Base-by-base conservation (phyloP, 805 yeast species). In the Huiozyma naganishii region DNA sequence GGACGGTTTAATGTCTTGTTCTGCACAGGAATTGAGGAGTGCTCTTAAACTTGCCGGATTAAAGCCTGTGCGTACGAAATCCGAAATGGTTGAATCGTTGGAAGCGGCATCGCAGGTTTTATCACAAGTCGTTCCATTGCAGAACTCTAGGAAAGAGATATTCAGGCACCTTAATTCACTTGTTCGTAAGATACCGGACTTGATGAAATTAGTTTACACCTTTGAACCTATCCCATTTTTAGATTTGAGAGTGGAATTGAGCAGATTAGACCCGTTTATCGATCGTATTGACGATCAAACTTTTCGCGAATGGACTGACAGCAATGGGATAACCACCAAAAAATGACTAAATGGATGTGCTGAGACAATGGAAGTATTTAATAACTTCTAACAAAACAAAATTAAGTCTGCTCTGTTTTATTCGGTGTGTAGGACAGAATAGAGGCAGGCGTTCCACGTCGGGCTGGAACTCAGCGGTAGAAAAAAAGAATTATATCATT, bases 291-390 rank as follows among this genome's bases (percentile, higher is more conserved):
- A 62, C 32, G 62, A 55, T 30, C 28, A 43, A 10, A 55, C 58
- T 5, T 50, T 62, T 29, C 54, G 53, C 28, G 56, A 53, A 29
- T 62, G 66, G 66, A 64, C 64, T 1, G 65, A 59, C 30, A 27
- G 30, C 5, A 55, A 58, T 40, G 65, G 66, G 8, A 53, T 62
- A n/a, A 57, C 59, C 35, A 23, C 39, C 4, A 41, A 36, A 34
- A 33, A 40, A 28, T 34, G 17, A 34, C 5, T 30, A 3, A 11
- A 9, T 30, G 11, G n/a, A 30, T 30, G n/a, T 9, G 33, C 33
- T 30, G 23, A 17, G 23, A 17, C 23, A 17, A 17, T 17, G 23
- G 23, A 17, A 17, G 23, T 17, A 17, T 17, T 17, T 17, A 17
- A 17, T 17, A 17, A 17, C 23, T 17, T 17, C 23, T 17, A 17